phyloP scores from a whole-genome alignment of 2,329 filamentous ascomycete species.

The Phymatotrichopsis omnivora region DNA sequence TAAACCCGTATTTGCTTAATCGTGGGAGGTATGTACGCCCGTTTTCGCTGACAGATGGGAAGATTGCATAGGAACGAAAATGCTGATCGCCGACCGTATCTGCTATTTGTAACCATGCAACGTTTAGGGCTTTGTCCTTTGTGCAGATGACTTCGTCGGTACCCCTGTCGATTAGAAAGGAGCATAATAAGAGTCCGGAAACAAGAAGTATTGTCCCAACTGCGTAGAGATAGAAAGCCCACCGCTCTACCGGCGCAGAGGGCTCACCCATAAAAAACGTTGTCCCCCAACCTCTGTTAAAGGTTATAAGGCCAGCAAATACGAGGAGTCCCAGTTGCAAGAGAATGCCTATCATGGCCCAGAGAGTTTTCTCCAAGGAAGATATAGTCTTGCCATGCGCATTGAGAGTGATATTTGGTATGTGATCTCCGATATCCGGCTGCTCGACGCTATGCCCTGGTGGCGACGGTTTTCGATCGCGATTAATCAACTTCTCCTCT shows the following conservation, averaged over 20 bases:
- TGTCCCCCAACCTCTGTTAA: background rate
- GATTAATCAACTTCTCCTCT: background rate
- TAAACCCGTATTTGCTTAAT: slow-evolving; percentile 6
- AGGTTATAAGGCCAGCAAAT: slow-evolving; percentile 7
- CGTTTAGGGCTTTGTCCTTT: background rate
- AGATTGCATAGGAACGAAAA: slow-evolving; percentile 31
- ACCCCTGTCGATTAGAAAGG: slow-evolving; percentile 14
- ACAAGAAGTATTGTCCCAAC: slow-evolving; percentile 14
- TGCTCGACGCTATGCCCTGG: background rate
- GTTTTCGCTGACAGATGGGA: slow-evolving; percentile 12
- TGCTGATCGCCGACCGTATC: slow-evolving; percentile 32
- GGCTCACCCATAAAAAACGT: background rate
- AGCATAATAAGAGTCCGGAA: slow-evolving; percentile 19
- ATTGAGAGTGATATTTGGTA: slow-evolving; percentile 28
- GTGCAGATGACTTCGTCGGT: slow-evolving; percentile 7
- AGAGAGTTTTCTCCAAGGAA: slow-evolving; percentile 3
- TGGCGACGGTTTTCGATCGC: background rate
- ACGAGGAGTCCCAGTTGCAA: slow-evolving; percentile 11
- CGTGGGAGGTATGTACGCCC: background rate
- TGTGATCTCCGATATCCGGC: no score
- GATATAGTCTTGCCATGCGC: slow-evolving; percentile 5
- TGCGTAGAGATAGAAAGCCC: slow-evolving; percentile 2
- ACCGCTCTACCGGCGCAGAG: background rate
- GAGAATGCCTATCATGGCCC: slow-evolving; percentile 1
- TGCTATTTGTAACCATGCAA: slow-evolving; percentile 33